Evolutionary conservation across 805 yeast genomes (phyloP).

Genomic region (Spathaspora hagerdaliae): DNA sequence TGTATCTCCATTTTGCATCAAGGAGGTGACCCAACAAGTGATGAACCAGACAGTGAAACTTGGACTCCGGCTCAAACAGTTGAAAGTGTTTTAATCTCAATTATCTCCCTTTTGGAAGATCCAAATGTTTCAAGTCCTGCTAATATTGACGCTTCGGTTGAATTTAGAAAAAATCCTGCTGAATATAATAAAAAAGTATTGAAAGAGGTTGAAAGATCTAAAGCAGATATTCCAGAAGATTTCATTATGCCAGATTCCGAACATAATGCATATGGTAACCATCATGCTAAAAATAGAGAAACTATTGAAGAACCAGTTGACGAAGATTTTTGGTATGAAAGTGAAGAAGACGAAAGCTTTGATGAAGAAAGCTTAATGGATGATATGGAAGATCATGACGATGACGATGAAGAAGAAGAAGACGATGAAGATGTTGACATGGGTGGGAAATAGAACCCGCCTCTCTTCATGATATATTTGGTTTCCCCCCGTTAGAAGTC

Average conservation of each 20-base stretch:
- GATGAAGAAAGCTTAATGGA: slow-evolving; percentile 47
- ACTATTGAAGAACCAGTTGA: slow-evolving; percentile 57
- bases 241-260: slow-evolving; percentile 76
- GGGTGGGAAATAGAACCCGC: slow-evolving; percentile 5
- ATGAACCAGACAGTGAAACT: slow-evolving; percentile 89
- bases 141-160: slow-evolving; percentile 91
- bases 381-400: slow-evolving; percentile 46
- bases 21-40: slow-evolving; percentile 85
- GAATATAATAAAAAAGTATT: slow-evolving; percentile 71
- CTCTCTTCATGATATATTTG: background rate
- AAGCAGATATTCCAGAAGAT: slow-evolving; percentile 81
- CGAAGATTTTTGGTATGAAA: slow-evolving; percentile 81
- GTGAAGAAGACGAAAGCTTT: slow-evolving; percentile 42
- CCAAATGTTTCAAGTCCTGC: slow-evolving; percentile 95
- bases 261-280: slow-evolving; percentile 37
- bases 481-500: too few relatives aligned
- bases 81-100: slow-evolving; percentile 84
- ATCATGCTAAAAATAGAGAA: slow-evolving; percentile 33
- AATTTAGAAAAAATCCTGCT: slow-evolving; percentile 77
- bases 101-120: slow-evolving; percentile 86
- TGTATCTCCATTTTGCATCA: slow-evolving; percentile 92
- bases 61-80: slow-evolving; percentile 95
- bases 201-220: slow-evolving; percentile 79
- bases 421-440: slow-evolving; percentile 41
- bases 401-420: slow-evolving; percentile 58